Base-by-base conservation (phyloP, 257 asterid genomes). In the Anisodus acutangulus region DNA sequence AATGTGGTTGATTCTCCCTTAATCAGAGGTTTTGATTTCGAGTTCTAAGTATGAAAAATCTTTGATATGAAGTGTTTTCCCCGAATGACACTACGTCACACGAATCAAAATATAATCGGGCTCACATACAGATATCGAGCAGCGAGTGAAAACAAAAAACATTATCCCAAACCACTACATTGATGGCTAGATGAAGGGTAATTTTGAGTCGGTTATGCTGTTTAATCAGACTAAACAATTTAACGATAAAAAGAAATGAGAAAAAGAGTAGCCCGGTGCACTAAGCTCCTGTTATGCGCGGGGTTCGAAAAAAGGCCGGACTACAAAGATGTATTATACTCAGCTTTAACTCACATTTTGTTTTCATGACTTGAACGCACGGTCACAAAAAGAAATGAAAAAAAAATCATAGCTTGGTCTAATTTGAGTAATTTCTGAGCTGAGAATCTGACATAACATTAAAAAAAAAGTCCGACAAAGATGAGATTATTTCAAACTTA, bases 401-500 rank as follows among this genome's bases (percentile, higher is more conserved):
- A 2, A 41, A 37, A 53, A 39, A 68, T 35, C 5, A 79, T 1
- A 37, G 6, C 62, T 85, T 85, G 35, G 22, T 79, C 67, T 79
- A 69, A 67, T n/a, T n/a, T n/a, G n/a, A n/a, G n/a, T n/a, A n/a
- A n/a, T 31, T 67, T 51, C 57, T 16, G 63, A 55, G 53, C 3
- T 55, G 59, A 72, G 59, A 10, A 41, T 35, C 4, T 55, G 59
- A 72, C n/a, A 8, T 47, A 10, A 45, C 37, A 3, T 47, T 72
- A 37, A 19, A 76, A 49, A 49, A 79, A 45, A 8, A n/a, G 57
- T 57, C 88, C 81, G 82, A 83, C 74, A 66, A 78, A 83, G 66
- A 58, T 54, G 84, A 68, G 83, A 69, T 4, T 17, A 59, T 59
- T 78, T 64, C 84, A 81, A 81, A 85, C 74, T 63, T 55, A 15